These are phyloP conservation scores for Aspergillus neotritici DNA, from an alignment of 2,329 filamentous ascomycete species.

Conservation along the genomic window DNA sequence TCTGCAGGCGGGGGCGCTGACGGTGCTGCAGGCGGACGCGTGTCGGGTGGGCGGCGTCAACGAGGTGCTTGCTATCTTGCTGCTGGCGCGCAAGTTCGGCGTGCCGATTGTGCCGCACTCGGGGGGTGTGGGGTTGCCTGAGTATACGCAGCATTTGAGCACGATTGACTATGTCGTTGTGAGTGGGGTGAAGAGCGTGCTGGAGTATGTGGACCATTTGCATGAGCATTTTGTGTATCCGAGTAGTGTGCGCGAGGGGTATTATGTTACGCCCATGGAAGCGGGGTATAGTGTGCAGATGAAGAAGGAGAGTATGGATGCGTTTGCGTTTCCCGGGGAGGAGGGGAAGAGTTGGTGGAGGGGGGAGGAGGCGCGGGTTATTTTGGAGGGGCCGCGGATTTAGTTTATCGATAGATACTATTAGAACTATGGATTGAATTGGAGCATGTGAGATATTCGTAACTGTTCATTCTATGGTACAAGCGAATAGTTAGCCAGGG, in stretches of 20 bases:
- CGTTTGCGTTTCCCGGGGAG: slow-evolving; percentile 69
- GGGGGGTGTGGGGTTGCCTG: slow-evolving; percentile 81
- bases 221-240: slow-evolving; percentile 91
- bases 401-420: slow-evolving; percentile 7
- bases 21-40: slow-evolving; percentile 84
- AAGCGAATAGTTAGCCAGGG: too few species aligned
- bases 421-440: background rate
- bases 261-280: slow-evolving; percentile 77
- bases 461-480: background rate
- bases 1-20: slow-evolving; percentile 70
- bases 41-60: slow-evolving; percentile 87
- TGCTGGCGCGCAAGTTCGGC: slow-evolving; percentile 64
- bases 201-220: slow-evolving; percentile 89
- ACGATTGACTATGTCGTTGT: slow-evolving; percentile 92
- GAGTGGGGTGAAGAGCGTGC: slow-evolving; percentile 69
- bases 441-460: background rate
- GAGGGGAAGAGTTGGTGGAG: slow-evolving; percentile 81
- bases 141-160: slow-evolving; percentile 88
- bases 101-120: slow-evolving; percentile 85
- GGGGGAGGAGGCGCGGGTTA: slow-evolving; percentile 69
- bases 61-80: slow-evolving; percentile 81
- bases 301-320: slow-evolving; percentile 81
- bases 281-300: slow-evolving; percentile 91
- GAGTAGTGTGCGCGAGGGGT: slow-evolving; percentile 72
- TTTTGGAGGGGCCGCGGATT: slow-evolving; percentile 54